Base-by-base conservation (phyloP, 2,329 filamentous ascomycete species). In the Fusarium brevicatenulatum region DNA sequence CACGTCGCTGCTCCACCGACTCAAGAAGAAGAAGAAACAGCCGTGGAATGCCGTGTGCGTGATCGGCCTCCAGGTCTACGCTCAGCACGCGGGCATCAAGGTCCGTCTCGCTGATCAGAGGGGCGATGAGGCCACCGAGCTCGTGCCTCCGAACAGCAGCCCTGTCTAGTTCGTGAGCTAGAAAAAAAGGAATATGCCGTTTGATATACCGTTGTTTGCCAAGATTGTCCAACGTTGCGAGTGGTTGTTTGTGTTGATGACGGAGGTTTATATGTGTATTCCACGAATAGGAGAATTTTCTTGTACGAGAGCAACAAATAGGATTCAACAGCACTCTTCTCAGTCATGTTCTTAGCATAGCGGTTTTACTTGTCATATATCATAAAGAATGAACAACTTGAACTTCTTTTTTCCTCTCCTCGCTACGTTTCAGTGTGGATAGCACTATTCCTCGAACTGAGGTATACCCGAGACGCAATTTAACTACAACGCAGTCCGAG, bases 21-120 rank as follows among this genome's bases (percentile, higher is more conserved):
- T 54, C 16, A 54, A 52, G 16, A 34, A 52, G 39, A 68, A 44
- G 28, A 73, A 78, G 44, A 75, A 78, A 11, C 67, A 77, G 15
- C 80, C 80, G 3, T 84, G 83, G 83, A 84, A 84, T 44, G 81
- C 83, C n/a, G 82, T 84, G 30, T 83, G 81, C 56, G 82, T 84
- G 15, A 72, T 83, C 43, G 82, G 82, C 13, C 75, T 84, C 18
- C 74, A 82, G 12, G 82, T 84, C 15, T 84, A 84, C 61, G 78
- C 83, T 13, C 77, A 77, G 57, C 82, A 83, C 34, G 63, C 79
- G 2, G 76, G 77, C 10, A 77, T 83, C 39, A 78, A 78, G 36
- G 80, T 84, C 34, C 74, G 74, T 11, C 73, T 84, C 12, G 81
- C 80, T 13, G 79, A 82, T 64, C 78, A 79, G 32, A 78, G 78